These are phyloP conservation scores for Suhomyces choctaworum DNA, from an alignment of 1,139 yeast species.

Conservation along the genomic window DNA sequence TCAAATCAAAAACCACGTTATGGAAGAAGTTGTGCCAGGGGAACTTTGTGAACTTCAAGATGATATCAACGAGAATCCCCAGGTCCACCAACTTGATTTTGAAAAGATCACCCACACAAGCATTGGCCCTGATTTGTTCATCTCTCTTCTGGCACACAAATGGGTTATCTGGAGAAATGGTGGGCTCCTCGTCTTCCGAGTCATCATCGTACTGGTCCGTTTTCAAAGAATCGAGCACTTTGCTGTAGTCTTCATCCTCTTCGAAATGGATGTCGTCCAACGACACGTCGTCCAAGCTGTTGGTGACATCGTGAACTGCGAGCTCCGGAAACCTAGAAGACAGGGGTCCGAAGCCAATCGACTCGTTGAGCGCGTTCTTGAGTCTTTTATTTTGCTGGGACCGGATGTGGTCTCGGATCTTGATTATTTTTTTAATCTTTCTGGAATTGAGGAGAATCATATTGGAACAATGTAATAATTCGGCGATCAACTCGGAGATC, in stretches of 20 bases:
- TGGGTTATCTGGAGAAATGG: conserved; percentile 48
- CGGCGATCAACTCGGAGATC: conserved; percentile 47
- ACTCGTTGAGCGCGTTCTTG: conserved; percentile 36
- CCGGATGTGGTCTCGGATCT: conserved; percentile 39
- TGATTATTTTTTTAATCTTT: conserved; percentile 36
- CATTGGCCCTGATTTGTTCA: conserved; percentile 30
- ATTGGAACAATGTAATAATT: conserved; percentile 49
- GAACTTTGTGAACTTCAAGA: conserved; percentile 38
- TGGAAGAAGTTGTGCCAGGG: conserved; percentile 55
- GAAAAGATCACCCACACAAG: conserved; percentile 48
- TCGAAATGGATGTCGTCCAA: conserved; percentile 33
- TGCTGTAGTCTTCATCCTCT: conserved; percentile 14
- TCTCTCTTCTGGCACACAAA: conserved; percentile 47
- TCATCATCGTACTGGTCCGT: conserved; percentile 35
- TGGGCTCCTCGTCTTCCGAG: conserved; percentile 50
- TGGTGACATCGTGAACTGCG: conserved; percentile 31
- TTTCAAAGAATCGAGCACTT: conserved; percentile 20
- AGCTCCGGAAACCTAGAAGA: conserved; percentile 11
- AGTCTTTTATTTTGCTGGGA: conserved; percentile 33
- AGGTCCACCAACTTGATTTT: conserved; percentile 46
- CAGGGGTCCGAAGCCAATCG: conserved; percentile 15
- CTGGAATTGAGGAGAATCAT: conserved; percentile 48
- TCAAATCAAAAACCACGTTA: conserved; percentile 49
- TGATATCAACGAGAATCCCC: conserved; percentile 35
- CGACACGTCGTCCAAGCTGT: conserved; percentile 42